Evolutionary conservation across 2,329 filamentous ascomycete species (phyloP).

Genomic region (Hawksworthiomyces lignivorus): DNA sequence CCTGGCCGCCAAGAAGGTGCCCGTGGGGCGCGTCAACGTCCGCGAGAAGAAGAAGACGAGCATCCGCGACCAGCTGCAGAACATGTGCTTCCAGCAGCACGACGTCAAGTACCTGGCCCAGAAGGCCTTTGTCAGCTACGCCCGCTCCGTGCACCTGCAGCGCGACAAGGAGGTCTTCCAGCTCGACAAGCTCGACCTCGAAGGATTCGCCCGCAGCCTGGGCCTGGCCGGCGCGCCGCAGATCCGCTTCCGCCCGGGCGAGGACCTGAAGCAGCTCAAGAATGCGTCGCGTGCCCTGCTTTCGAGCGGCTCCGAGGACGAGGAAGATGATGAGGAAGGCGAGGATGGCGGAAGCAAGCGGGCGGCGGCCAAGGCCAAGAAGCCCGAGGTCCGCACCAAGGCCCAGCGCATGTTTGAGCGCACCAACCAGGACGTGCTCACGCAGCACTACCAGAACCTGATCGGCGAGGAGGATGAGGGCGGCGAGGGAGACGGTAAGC

Average conservation of each 20-base stretch:
- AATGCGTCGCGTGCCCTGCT: slow-evolving; percentile 68
- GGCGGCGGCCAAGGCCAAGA: slow-evolving; percentile 48
- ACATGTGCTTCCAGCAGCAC: slow-evolving; percentile 91
- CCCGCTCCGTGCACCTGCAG: slow-evolving; percentile 76
- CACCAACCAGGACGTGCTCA: slow-evolving; percentile 89
- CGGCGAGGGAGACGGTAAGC: slow-evolving; percentile 55
- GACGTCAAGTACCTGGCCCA: slow-evolving; percentile 92
- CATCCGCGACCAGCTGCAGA: slow-evolving; percentile 78
- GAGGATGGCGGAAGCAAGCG: too few species aligned
- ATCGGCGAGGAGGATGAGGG: slow-evolving; percentile 54
- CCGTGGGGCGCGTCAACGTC: slow-evolving; percentile 78
- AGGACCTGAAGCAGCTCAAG: slow-evolving; percentile 79
- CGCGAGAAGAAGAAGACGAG: slow-evolving; percentile 82
- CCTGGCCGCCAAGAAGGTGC: slow-evolving; percentile 82
- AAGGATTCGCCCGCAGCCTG: slow-evolving; percentile 76
- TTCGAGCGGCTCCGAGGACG: slow-evolving; percentile 54
- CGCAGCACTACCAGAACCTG: slow-evolving; percentile 87
- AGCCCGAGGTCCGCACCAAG: slow-evolving; percentile 76
- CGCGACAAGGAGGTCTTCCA: slow-evolving; percentile 90
- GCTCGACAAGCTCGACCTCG: slow-evolving; percentile 71
- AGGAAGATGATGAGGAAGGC: slow-evolving; percentile 35
- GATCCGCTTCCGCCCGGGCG: slow-evolving; percentile 88
- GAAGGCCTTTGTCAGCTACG: slow-evolving; percentile 90
- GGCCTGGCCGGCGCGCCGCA: slow-evolving; percentile 86
- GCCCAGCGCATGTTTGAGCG: slow-evolving; percentile 98